Evolutionary conservation across 192 early-diverging fungal species (phyloP), one percentile per base, ranked within the genome.

Genomic region (Linnemannia hyalina): DNA sequence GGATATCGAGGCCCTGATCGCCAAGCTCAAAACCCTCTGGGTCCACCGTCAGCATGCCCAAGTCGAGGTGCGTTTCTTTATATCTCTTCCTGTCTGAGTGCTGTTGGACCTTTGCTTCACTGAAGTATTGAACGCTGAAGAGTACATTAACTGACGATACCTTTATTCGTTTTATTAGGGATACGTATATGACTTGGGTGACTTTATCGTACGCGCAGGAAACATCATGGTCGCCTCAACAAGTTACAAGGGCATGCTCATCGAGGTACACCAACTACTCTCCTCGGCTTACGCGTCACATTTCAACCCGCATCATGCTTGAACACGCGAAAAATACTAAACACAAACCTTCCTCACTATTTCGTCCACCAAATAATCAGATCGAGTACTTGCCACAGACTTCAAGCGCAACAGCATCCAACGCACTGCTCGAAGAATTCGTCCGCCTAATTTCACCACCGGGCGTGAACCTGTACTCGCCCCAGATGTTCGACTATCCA

Each of bases 321-420:
- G 10, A 15, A 6, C 5, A 35, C 15, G 6, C 63, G 16, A 76
- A 22, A 63, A 65, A 35, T 8, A 29, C n/a, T 26, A 16, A 38
- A 40, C 20, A 40, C 18, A 20, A 7, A 7, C 7, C 32, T 8
- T 29, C 15, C 7, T 3, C 29, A 65, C 29, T 32, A 15, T 15
- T 8, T 13, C 23, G 29, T 0, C 26, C 26, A 18, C 73, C 54
- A 26, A 73, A n/a, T 52, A 36, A 41, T 47, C 81, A 92, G 91
- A 83, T 92, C 63, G 89, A 92, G 29, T 92, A 92, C 69, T 83
- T 89, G n/a, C 91, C 91, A 6, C 89, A 89, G 77, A 88, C 90
- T 1, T 81, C 86, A 5, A 90, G 78, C 13, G 84, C 91, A 38
- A 85, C 87, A 63, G 81, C 76, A 22, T 89, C 89, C 0, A 89